Conservation (phyloP, 805 yeast species). For the Nakazawaea anatomiae region DNA sequence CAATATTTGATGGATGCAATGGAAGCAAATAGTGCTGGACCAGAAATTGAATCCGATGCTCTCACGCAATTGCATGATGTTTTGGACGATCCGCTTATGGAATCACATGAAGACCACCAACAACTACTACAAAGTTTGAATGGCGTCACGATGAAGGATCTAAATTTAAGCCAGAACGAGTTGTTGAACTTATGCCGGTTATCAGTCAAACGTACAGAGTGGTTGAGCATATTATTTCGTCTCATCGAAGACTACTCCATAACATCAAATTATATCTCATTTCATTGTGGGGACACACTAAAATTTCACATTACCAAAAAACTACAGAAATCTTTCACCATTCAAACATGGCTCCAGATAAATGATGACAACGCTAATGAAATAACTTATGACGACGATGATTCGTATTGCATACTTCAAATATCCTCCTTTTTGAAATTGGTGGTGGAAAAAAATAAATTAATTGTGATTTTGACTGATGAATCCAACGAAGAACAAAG, state of each 20-base stretch:
- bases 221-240: slow-evolving; percentile 2
- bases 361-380: slow-evolving; percentile 8
- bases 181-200: not conserved
- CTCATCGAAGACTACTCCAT: slow-evolving; percentile 3
- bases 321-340: slow-evolving; percentile 19
- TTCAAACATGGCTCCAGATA: slow-evolving; percentile 36
- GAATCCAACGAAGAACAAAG: slow-evolving; percentile 4
- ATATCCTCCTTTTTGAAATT: slow-evolving; percentile 2
- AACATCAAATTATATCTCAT: slow-evolving; percentile 1
- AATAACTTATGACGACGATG: slow-evolving; percentile 14
- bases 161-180: slow-evolving; percentile 37
- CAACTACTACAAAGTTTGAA: slow-evolving; percentile 17
- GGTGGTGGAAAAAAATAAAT: slow-evolving; percentile 1
- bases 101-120: not conserved
- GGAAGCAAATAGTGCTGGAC: not conserved
- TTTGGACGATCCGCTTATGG: not conserved
- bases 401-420: slow-evolving; percentile 27
- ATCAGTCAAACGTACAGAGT: not conserved
- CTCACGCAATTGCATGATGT: slow-evolving; percentile 1
- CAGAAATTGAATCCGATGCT: not conserved
- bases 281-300: not conserved
- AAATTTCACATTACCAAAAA: not conserved
- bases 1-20: not conserved
- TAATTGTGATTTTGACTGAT: slow-evolving; percentile 9
- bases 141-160: slow-evolving; percentile 55